Evolutionary conservation across 805 yeast genomes (phyloP).

Genomic region (Monosporozyma aerobia): DNA sequence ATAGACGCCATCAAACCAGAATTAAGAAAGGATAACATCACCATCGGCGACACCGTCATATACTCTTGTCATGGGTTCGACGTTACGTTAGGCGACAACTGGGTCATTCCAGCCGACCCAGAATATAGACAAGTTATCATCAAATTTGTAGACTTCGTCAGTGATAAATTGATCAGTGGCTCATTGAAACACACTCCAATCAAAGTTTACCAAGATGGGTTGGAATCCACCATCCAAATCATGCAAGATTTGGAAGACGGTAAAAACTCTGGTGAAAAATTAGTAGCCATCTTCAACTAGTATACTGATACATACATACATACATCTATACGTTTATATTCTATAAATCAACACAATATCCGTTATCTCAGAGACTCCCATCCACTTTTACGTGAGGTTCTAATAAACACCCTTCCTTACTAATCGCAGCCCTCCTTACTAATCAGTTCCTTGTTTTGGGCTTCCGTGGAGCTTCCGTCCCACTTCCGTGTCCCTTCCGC

Average conservation of each 20-base stretch:
- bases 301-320: background rate
- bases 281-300: slow-evolving; percentile 10
- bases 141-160: slow-evolving; percentile 20
- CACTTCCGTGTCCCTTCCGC: background rate
- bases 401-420: too few species aligned
- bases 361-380: too few species aligned
- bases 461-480: background rate
- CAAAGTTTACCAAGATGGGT: slow-evolving; percentile 21
- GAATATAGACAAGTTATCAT: slow-evolving; percentile 15
- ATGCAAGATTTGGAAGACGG: slow-evolving; percentile 16
- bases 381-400: too few species aligned
- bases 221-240: slow-evolving; percentile 18
- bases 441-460: background rate
- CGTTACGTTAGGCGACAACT: slow-evolving; percentile 18
- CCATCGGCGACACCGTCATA: slow-evolving; percentile 27
- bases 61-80: slow-evolving; percentile 31
- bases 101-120: slow-evolving; percentile 13
- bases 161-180: slow-evolving; percentile 14
- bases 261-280: slow-evolving; percentile 23
- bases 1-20: slow-evolving; percentile 17
- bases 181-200: slow-evolving; percentile 26
- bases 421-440: background rate
- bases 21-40: slow-evolving; percentile 26
- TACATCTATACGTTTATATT: too few species aligned
- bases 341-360: too few species aligned